These are phyloP conservation scores for Microsporum audouinii DNA, from an alignment of 2,329 filamentous ascomycete species.

Conservation along the genomic window DNA sequence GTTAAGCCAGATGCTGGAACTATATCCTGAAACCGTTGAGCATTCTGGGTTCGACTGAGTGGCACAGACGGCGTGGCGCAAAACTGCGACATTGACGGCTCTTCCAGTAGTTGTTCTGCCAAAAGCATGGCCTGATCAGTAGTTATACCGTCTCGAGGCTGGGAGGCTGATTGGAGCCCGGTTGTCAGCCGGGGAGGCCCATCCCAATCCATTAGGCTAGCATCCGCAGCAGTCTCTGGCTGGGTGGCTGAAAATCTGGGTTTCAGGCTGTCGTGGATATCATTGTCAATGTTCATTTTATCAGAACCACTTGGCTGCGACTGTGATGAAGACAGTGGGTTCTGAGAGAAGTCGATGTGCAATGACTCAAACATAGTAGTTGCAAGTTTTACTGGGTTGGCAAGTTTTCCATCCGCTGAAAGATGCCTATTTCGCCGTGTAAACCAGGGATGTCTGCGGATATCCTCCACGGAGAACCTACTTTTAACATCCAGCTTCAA, in stretches of 20 bases:
- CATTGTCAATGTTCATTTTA: constrained; percentile 40
- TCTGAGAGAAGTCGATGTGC: constrained; percentile 71
- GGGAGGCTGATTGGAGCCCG: constrained; percentile 35
- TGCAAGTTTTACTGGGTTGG: constrained; percentile 73
- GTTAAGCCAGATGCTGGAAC: constrained; percentile 77
- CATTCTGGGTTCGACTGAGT: constrained; percentile 75
- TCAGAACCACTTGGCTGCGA: constrained; percentile 35
- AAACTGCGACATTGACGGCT: constrained; percentile 78
- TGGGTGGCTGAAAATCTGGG: constrained; percentile 65
- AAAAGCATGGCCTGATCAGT: constrained; percentile 32
- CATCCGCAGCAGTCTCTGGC: constrained; percentile 63
- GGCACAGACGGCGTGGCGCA: constrained; percentile 66
- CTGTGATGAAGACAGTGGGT: constrained; percentile 39
- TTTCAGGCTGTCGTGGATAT: constrained; percentile 27
- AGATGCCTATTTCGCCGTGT: constrained; percentile 71
- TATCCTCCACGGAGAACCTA: constrained; percentile 74
- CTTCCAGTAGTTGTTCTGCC: constrained; percentile 61
- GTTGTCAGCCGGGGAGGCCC: constrained; percentile 50
- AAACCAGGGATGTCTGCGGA: constrained; percentile 91
- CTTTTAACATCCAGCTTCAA: constrained; percentile 64
- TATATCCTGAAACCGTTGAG: constrained; percentile 80
- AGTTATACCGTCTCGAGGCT: constrained; percentile 32
- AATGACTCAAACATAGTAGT: constrained; percentile 89
- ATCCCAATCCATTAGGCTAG: constrained; percentile 80
- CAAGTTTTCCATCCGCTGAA: constrained; percentile 58